Conservation (phyloP, 2,329 filamentous ascomycete genomes). For the Talaromyces sp. region DNA sequence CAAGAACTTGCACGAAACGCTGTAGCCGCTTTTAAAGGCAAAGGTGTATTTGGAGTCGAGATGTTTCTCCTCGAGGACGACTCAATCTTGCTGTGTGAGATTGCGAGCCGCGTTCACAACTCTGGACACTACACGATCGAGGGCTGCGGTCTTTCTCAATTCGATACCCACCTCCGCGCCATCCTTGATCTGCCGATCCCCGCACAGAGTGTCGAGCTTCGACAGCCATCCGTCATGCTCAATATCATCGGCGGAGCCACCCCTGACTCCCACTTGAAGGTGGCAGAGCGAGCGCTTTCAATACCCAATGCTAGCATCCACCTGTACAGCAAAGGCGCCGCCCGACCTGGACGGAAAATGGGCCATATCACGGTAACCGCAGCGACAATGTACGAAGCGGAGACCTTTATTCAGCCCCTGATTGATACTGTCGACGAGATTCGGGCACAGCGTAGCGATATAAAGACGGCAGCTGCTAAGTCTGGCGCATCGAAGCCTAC, state of each 20-base stretch:
- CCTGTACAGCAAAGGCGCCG: constrained; percentile 82
- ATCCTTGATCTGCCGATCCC: constrained; percentile 70
- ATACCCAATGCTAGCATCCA: constrained; percentile 65
- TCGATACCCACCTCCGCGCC: constrained; percentile 80
- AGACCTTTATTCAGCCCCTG: constrained; percentile 64
- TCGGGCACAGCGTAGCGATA: constrained; percentile 50
- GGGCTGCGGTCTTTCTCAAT: constrained; percentile 84
- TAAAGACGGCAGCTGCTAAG: constrained; percentile 27
- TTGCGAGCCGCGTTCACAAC: constrained; percentile 80
- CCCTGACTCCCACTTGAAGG: constrained; percentile 56
- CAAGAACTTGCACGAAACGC: constrained; percentile 75
- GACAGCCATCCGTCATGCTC: constrained; percentile 50
- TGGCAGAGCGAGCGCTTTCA: constrained; percentile 54
- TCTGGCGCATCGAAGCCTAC: constrained; percentile 29
- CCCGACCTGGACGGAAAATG: constrained; percentile 87
- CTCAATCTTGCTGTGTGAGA: constrained; percentile 75
- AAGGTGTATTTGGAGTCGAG: constrained; percentile 93
- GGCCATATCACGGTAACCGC: constrained; percentile 85
- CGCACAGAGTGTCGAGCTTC: constrained; percentile 40
- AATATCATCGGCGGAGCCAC: constrained; percentile 56
- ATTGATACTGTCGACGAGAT: constrained; percentile 77
- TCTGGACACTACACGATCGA: constrained; percentile 96
- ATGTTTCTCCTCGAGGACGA: constrained; percentile 81
- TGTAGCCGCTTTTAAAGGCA: constrained; percentile 73
- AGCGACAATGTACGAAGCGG: constrained; percentile 62